Conservation (phyloP, 2,329 filamentous ascomycete genomes). For the Trichoderma simmonsii region DNA sequence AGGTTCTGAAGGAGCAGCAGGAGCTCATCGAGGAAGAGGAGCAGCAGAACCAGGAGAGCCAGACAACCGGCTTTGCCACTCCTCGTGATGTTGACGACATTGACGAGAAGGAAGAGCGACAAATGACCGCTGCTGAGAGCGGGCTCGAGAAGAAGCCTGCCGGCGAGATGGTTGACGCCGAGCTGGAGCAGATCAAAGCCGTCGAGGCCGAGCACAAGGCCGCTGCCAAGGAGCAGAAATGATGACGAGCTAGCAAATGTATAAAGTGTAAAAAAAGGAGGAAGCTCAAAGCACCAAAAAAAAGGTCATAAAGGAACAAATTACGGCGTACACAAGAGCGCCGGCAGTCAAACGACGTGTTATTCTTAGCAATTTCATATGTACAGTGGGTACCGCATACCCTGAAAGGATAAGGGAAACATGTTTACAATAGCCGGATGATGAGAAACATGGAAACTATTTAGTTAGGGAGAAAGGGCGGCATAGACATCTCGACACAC, state of each 20-base stretch:
- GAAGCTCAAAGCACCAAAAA: conserved; percentile 4
- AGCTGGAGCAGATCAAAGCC: conserved; percentile 44
- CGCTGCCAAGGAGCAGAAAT: conserved; percentile 34
- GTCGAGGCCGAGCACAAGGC: conserved; percentile 29
- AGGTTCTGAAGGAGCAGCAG: conserved; percentile 97
- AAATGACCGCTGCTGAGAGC: conserved; percentile 47
- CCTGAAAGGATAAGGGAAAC: conserved; percentile 12
- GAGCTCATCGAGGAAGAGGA: conserved; percentile 97
- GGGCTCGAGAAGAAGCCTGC: conserved; percentile 48
- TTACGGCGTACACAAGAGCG: conserved; percentile 25
- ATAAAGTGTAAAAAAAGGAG: conserved; percentile 34
- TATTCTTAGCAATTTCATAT: conserved; percentile 27
- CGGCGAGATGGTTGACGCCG: conserved; percentile 53
- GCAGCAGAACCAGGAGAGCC: conserved; percentile 80
- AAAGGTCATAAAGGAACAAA: conserved; percentile 23
- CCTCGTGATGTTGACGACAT: conserved; percentile 89
- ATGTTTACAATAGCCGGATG: conserved; percentile 13
- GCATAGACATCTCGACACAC: conserved; percentile 19
- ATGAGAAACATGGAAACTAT: conserved; percentile 14
- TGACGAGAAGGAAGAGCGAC: conserved; percentile 83
- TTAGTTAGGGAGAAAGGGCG: background rate
- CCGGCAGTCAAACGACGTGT: conserved; percentile 17
- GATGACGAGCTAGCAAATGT: conserved; percentile 36
- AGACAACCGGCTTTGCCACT: conserved; percentile 68
- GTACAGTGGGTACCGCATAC: conserved; percentile 17